Evolutionary conservation across 768 basidiomycete species (phyloP).

Genomic region (Auricularia cornea): DNA sequence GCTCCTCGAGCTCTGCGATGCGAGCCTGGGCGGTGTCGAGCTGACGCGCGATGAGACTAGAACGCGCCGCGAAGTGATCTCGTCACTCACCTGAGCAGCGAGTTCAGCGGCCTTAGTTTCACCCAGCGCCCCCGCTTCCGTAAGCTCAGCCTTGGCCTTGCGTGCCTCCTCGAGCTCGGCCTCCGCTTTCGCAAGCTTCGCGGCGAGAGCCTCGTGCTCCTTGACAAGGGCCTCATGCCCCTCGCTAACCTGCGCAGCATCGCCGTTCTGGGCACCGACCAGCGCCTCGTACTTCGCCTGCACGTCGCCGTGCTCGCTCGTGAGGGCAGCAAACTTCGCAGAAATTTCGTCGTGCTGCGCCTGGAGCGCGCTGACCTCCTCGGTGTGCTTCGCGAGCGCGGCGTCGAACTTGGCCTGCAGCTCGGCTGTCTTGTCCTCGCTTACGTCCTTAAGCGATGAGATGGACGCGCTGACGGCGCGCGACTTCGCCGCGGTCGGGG

Average conservation of each 20-base stretch:
- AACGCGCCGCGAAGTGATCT: neutral
- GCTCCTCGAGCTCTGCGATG: constrained; percentile 40
- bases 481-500: constrained; percentile 6
- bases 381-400: constrained; percentile 42
- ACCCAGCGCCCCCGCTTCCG: constrained; percentile 16
- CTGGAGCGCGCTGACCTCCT: constrained; percentile 45
- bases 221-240: constrained; percentile 29
- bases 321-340: constrained; percentile 14
- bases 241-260: constrained; percentile 39
- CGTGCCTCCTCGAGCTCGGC: constrained; percentile 37
- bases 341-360: constrained; percentile 41
- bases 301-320: neutral
- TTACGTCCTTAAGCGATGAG: constrained; percentile 65
- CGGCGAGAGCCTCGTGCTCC: constrained; percentile 8
- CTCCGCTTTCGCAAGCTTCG: constrained; percentile 43
- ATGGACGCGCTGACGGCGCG: constrained; percentile 49
- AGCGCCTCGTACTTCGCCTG: neutral
- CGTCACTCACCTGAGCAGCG: constrained; percentile 42
- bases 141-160: constrained; percentile 32
- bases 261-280: constrained; percentile 31
- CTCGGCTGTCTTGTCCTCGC: constrained; percentile 52
- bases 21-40: constrained; percentile 44
- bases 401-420: constrained; percentile 45
- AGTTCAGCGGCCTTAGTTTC: constrained; percentile 33
- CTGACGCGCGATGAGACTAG: constrained; percentile 25